Base-by-base conservation (phyloP, 345 rosid species). In the Brassica rapa region DNA sequence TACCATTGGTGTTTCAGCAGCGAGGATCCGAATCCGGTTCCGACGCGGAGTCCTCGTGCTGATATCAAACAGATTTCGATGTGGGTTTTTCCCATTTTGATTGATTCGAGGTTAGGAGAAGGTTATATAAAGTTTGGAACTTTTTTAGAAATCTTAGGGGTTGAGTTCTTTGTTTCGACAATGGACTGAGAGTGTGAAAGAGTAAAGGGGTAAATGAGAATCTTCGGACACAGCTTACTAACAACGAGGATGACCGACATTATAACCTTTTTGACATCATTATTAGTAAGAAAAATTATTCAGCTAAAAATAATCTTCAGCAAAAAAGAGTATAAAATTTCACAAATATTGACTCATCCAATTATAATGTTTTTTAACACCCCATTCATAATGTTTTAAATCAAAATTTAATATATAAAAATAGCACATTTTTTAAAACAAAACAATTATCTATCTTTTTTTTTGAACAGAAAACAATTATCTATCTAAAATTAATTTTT, bases 1-100 rank as follows among this genome's bases (percentile, higher is more conserved):
- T 82, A 91, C 97, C 98, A 92, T n/a, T 94, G 99, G 41, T 86
- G 88, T 84, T 91, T 94, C 89, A 95, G 89, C 61, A 89, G 84
- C 0, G 91, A 87, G 1, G 90, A 85, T 43, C 79, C 82, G 71
- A 80, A 27, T 80, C 71, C 71, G 12, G 3, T 46, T 4, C 93
- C 81, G 7, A 84, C 86, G 19, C 83, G 81, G 7, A 94, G 91
- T 24, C 97, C 98, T 14, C 96, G 81, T 16, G 93, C 98, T 70
- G 97, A 92, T 10, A 92, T 84, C 67, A 92, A 68, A 81, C 90
- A 87, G 43, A 89, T 88, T 78, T 94, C 97, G 9, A 94, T 76
- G 57, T 83, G 82, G 43, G 86, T 86, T 80, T 90, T 91, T 7
- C 91, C 95, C 97, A 92, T 94, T 64, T 94, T 64, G 62, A 12